Evolutionary conservation across 1,284 basidiomycete species (phyloP), one percentile per base, ranked within the genome.

Genomic region (Marasmius sp.): DNA sequence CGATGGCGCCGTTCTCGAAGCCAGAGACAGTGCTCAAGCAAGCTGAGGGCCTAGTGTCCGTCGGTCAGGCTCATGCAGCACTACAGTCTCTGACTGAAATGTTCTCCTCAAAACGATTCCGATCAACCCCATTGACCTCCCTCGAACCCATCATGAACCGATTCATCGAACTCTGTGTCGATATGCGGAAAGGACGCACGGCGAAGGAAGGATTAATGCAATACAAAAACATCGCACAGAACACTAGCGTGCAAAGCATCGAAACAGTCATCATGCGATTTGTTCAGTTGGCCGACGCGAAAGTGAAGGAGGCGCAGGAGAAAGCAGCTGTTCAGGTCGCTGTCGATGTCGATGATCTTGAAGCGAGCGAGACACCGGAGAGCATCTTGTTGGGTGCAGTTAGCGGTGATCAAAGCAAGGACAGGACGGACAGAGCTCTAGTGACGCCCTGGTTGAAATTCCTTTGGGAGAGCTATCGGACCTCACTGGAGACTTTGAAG

Each of bases 391-490:
- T 97, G 20, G 92, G 92, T 57, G 92, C 92, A 47, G 95, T 97
- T 67, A 92, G 89, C 67, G 92, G 94, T 61, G 89, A 97, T 77
- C 93, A 95, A 79, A 96, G 85, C 80, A 93, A 94, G 77, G 97
- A 99, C 78, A 83, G 97, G 69, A 98, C 96, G 50, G 97, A 99
- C 78, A 83, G 97, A 61, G 92, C 95, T 27, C 85, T 99, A 58
- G 95, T 99, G 67, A 97, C 94, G 0, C 97, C 97, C 1, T 98
- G 95, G 89, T 89, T 99, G 74, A 97, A 97, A 76, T 98, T 98
- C 77, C 84, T 97, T 36, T 99, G 96, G 95, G 97, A 99, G 83
- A 94, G 94, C 66, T 98, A 98, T 76, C 89, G 97, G 64, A 98
- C 95, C 36, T 94, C 93, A 8, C 83, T 99, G 62, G 97, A 99